These are phyloP conservation scores for Acer saccharum DNA, from an alignment of 345 rosid genomes.

Conservation along the genomic window DNA sequence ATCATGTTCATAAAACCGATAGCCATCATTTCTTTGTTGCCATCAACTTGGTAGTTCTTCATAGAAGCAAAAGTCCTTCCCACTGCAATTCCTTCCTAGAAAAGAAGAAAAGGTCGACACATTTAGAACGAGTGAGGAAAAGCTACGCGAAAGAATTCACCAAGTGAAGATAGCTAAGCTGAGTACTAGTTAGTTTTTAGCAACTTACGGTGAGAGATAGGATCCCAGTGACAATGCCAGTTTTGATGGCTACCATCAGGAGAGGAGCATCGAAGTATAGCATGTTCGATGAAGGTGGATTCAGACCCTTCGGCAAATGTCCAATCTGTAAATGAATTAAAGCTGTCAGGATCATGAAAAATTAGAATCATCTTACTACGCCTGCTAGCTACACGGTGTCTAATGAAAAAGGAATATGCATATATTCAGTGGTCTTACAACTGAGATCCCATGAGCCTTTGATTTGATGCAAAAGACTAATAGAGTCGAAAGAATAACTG, in stretches of 20 bases:
- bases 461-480: constrained; percentile 52
- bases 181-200: not conserved
- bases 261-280: constrained; percentile 55
- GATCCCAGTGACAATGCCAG: constrained; percentile 89
- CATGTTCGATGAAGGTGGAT: constrained; percentile 92
- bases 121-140: not conserved
- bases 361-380: not conserved
- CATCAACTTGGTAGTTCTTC: constrained; percentile 88
- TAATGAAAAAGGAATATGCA: not conserved
- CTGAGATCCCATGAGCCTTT: constrained; percentile 64
- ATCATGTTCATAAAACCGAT: constrained; percentile 95
- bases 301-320: constrained; percentile 83
- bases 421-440: constrained; percentile 49
- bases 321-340: constrained; percentile 64
- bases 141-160: not conserved
- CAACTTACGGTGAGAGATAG: constrained; percentile 85
- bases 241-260: constrained; percentile 76
- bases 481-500: constrained; percentile 74
- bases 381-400: not conserved
- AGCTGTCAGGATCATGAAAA: not conserved
- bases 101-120: not conserved
- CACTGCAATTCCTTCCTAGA: constrained; percentile 97
- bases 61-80: constrained; percentile 95
- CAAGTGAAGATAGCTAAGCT: not conserved
- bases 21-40: constrained; percentile 99